phyloP scores from a whole-genome alignment of 768 basidiomycete genomes.

The Rhodotorula toruloides region DNA sequence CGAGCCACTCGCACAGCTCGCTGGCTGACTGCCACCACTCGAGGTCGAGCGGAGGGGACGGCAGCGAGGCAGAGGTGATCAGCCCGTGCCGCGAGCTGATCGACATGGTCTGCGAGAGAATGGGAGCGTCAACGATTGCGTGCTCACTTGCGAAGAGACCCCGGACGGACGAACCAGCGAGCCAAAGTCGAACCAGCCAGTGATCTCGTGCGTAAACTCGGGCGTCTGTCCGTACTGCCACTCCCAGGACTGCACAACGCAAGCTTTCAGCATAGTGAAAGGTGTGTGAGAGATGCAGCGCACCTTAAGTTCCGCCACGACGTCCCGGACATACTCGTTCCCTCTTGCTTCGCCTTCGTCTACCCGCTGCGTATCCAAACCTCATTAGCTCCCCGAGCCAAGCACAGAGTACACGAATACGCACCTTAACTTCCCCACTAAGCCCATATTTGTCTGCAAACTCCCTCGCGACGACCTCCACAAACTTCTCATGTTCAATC shows the following conservation, averaged over 20 bases:
- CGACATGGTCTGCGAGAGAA: conserved; percentile 18
- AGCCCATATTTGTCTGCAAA: conserved; percentile 60
- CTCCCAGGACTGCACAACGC: conserved; percentile 68
- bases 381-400: background rate
- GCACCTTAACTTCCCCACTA: conserved; percentile 20
- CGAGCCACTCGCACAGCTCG: conserved; percentile 17
- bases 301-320: conserved; percentile 70
- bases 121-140: background rate
- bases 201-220: conserved; percentile 69
- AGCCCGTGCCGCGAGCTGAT: conserved; percentile 40
- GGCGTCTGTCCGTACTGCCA: conserved; percentile 93
- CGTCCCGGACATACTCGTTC: conserved; percentile 61
- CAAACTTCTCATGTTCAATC: conserved; percentile 66
- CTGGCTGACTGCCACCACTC: conserved; percentile 11
- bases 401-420: background rate
- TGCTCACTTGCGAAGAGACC: background rate
- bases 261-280: background rate
- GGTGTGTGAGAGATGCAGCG: conserved; percentile 33
- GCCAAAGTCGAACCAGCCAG: conserved; percentile 44
- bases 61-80: conserved; percentile 31
- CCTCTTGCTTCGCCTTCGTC: conserved; percentile 52
- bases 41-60: background rate
- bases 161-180: background rate
- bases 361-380: conserved; percentile 46
- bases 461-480: conserved; percentile 60